Conservation (phyloP, 306 rosid species). For the Cajanus cajan region DNA sequence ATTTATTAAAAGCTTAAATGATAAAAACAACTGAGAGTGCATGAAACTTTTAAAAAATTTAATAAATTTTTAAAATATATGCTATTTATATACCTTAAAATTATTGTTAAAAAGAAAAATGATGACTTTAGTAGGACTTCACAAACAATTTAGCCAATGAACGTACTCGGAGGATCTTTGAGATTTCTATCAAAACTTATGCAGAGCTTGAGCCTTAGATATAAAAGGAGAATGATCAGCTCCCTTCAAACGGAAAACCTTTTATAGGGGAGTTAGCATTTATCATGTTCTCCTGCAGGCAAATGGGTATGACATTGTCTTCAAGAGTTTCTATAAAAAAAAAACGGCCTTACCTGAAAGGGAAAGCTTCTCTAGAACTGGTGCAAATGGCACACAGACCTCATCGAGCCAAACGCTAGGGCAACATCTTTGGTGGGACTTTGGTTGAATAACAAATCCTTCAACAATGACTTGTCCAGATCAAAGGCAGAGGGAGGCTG, state of each 20-base stretch:
- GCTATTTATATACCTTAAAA: no score
- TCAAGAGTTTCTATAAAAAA: conserved; percentile 76
- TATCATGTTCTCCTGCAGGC: conserved; percentile 76
- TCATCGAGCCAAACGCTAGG: conserved; percentile 89
- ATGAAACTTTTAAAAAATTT: no score
- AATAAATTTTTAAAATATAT: no score
- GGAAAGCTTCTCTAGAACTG: conserved; percentile 74
- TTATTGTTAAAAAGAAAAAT: no score
- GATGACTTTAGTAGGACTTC: no score
- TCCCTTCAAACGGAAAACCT: conserved; percentile 69
- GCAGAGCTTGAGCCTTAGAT: conserved; percentile 96
- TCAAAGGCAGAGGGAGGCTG: conserved; percentile 86
- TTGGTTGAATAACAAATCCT: conserved; percentile 83
- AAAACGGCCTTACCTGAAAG: conserved; percentile 85
- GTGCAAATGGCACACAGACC: conserved; percentile 86
- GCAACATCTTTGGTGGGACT: conserved; percentile 94
- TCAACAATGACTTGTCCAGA: conserved; percentile 68
- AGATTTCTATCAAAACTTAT: conserved; percentile 88
- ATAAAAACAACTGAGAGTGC: no score
- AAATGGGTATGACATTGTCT: conserved; percentile 81
- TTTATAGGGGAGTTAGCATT: conserved; percentile 70
- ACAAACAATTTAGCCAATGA: conserved; percentile 28
- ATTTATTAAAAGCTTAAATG: no score
- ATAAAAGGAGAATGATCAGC: conserved; percentile 96
- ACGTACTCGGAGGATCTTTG: conserved; percentile 45